phyloP scores from a whole-genome alignment of 768 basidiomycete genomes.

The Tylopilus rubrobrunneus region DNA sequence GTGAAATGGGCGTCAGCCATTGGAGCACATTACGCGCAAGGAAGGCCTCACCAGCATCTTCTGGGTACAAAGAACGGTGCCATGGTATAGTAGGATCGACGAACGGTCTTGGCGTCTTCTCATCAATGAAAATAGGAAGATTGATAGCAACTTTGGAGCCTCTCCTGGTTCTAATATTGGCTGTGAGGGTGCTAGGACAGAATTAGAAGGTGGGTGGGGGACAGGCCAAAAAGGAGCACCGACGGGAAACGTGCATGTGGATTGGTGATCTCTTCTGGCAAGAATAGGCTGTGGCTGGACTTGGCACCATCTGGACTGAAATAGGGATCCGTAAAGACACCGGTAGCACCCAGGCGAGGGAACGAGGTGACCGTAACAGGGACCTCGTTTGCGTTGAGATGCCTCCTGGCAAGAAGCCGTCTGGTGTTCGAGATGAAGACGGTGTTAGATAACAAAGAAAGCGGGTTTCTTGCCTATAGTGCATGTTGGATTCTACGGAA shows the following conservation, averaged over 20 bases:
- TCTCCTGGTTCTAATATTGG: slow-evolving; percentile 87
- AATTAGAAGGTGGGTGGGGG: slow-evolving; percentile 7
- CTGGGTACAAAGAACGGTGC: slow-evolving; percentile 77
- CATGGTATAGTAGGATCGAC: slow-evolving; percentile 91
- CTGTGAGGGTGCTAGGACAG: slow-evolving; percentile 80
- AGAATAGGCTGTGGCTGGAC: slow-evolving; percentile 90
- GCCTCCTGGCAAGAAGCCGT: slow-evolving; percentile 76
- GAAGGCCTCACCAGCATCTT: slow-evolving; percentile 66
- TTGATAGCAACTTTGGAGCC: slow-evolving; percentile 96
- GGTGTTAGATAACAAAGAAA: not conserved
- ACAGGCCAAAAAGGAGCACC: slow-evolving; percentile 35
- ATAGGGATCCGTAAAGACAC: slow-evolving; percentile 90
- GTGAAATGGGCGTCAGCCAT: slow-evolving; percentile 1
- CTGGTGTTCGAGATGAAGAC: slow-evolving; percentile 37
- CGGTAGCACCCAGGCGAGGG: slow-evolving; percentile 85
- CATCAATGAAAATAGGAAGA: slow-evolving; percentile 87
- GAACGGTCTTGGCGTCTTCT: slow-evolving; percentile 83
- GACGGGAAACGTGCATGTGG: slow-evolving; percentile 98
- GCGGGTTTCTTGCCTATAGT: slow-evolving; percentile 59
- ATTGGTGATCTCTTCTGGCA: slow-evolving; percentile 95
- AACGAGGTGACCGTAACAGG: slow-evolving; percentile 95
- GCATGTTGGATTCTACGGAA: slow-evolving; percentile 92
- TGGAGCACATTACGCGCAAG: slow-evolving; percentile 4
- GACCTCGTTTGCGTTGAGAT: slow-evolving; percentile 81
- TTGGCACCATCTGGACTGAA: slow-evolving; percentile 68